phyloP scores from a whole-genome alignment of 192 early-diverging fungal genomes.

The Funneliformis geosporum region DNA sequence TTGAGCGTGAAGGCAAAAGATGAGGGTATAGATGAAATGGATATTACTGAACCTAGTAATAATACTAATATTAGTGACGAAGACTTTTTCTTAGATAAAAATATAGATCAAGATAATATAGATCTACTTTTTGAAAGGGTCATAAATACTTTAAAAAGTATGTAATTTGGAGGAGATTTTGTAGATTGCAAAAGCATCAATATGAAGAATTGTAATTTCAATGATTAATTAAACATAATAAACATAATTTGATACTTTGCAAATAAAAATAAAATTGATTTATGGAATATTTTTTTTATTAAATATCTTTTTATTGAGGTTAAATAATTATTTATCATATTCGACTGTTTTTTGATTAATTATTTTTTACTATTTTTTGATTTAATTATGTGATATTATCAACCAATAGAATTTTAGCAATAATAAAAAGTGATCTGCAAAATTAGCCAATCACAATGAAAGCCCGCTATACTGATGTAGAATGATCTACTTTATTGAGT shows the following conservation, averaged over 20 bases:
- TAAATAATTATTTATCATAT: not conserved
- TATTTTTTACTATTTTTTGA: not conserved
- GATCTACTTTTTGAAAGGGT: too few relatives aligned
- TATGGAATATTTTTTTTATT: too few relatives aligned
- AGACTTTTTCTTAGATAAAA: slow-evolving; percentile 8
- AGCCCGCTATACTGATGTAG: too few relatives aligned
- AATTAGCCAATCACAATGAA: slow-evolving; percentile 4
- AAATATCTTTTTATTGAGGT: too few relatives aligned
- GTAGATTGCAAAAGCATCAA: not conserved
- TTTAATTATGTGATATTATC: not conserved
- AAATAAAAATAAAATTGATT: too few relatives aligned
- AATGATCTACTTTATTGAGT: too few relatives aligned
- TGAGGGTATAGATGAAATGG: too few relatives aligned
- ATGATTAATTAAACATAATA: not conserved
- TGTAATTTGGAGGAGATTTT: not conserved
- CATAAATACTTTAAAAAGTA: not conserved
- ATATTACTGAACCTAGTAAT: too few relatives aligned
- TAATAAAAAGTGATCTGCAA: not conserved
- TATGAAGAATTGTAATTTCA: not conserved
- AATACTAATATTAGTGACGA: too few relatives aligned
- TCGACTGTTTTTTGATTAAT: not conserved
- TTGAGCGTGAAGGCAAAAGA: not conserved
- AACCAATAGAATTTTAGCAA: too few relatives aligned
- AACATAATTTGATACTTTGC: not conserved
- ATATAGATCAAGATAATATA: not conserved